Percentiles rank a stretch among this genome's conserved stretches.
These are phyloP conservation scores for Huntiella moniliformis DNA, from an alignment of 2,329 filamentous ascomycete genomes.

Conservation along the genomic window DNA sequence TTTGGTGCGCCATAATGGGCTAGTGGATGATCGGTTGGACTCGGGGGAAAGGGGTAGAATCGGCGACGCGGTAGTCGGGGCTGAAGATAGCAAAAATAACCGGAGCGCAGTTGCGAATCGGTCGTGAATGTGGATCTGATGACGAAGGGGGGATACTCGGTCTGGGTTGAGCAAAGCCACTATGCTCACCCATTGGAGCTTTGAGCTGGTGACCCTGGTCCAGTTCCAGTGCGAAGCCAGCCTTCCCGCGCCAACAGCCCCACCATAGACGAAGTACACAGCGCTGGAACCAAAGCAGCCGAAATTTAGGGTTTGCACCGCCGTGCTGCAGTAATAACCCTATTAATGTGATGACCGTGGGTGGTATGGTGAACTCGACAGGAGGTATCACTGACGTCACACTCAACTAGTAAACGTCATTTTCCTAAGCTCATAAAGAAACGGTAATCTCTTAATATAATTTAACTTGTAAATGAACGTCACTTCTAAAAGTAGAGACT, in stretches of 20 bases:
- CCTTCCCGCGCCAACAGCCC: slow-evolving; percentile 10
- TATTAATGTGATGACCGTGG: no score
- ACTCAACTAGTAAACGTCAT: no score
- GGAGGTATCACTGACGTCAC: no score
- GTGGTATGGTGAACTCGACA: no score
- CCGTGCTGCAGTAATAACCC: no score
- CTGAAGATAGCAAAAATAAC: background rate
- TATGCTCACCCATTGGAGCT: slow-evolving; percentile 1
- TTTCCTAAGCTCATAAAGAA: no score
- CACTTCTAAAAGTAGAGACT: no score
- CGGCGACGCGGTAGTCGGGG: background rate
- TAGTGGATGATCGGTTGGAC: slow-evolving; percentile 5
- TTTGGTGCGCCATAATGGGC: slow-evolving; percentile 75
- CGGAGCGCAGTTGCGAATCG: no score
- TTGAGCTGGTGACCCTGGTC: slow-evolving; percentile 1
- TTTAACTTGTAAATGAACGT: no score
- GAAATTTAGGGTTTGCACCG: no score
- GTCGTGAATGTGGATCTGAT: slow-evolving; percentile 4
- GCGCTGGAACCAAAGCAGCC: no score
- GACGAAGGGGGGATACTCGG: slow-evolving; percentile 10
- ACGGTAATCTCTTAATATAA: no score
- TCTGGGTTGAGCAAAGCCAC: slow-evolving; percentile 7
- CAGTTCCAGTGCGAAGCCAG: slow-evolving; percentile 4
- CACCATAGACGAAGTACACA: slow-evolving; percentile 4
- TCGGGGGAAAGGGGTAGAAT: background rate